Evolutionary conservation across 129 eudicot species (phyloP).

Genomic region (Centaurea solstitialis): DNA sequence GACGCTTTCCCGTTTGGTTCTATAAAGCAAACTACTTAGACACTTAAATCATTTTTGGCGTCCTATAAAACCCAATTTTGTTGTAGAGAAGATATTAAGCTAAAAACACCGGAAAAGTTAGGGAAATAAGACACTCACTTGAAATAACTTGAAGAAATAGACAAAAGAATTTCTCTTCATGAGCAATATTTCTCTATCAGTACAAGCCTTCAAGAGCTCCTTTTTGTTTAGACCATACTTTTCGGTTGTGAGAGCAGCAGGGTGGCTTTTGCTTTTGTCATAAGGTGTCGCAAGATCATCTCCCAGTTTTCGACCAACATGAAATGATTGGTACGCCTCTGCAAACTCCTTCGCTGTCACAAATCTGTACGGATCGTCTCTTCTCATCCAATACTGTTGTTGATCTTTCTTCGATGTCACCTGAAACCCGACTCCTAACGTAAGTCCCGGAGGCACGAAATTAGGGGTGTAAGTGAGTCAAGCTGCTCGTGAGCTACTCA

Average conservation of each 20-base stretch:
- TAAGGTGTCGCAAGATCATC: constrained; percentile 44
- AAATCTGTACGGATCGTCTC: constrained; percentile 51
- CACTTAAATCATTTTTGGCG: no score
- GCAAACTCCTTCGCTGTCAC: constrained; percentile 58
- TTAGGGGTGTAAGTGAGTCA: no score
- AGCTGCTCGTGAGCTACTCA: no score
- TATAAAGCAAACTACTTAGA: no score
- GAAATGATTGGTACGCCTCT: constrained; percentile 54
- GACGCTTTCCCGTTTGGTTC: no score
- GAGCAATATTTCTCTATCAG: constrained; percentile 55
- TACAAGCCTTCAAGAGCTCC: constrained; percentile 64
- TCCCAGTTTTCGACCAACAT: constrained; percentile 44
- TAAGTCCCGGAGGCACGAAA: neutral
- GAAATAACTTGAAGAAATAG: constrained; percentile 44
- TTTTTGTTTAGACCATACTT: constrained; percentile 53
- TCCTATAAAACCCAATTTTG: no score
- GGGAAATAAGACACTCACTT: constrained; percentile 31
- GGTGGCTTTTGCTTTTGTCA: constrained; percentile 61
- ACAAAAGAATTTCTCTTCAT: constrained; percentile 70
- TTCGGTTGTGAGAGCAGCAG: constrained; percentile 62
- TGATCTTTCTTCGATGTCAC: constrained; percentile 84
- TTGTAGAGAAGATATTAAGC: no score
- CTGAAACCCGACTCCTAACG: constrained; percentile 28
- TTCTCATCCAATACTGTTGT: constrained; percentile 57
- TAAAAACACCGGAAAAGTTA: no score